Conservation (phyloP, 441 rosid species). For the Aleurites moluccanus region DNA sequence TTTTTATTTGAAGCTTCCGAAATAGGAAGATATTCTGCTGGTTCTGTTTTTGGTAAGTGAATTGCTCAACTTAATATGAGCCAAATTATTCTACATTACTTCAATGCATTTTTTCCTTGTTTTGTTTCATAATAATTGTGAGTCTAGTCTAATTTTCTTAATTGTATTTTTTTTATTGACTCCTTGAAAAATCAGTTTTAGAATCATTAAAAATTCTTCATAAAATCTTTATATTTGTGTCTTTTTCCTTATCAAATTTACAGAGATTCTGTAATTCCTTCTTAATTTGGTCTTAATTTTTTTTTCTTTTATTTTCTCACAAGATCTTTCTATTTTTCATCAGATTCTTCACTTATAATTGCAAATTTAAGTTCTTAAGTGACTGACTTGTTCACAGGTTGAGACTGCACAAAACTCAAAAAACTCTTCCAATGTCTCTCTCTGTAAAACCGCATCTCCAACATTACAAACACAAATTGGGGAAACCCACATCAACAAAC, state of each 20-base stretch:
- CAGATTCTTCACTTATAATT: neutral
- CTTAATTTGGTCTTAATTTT: neutral
- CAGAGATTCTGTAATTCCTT: neutral
- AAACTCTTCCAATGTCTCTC: too few species aligned
- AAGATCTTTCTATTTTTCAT: too few species aligned
- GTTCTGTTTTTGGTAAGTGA: constrained; percentile 4
- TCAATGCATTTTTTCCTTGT: too few species aligned
- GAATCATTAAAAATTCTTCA: too few species aligned
- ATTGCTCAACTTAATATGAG: neutral
- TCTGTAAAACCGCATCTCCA: neutral
- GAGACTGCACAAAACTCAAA: neutral
- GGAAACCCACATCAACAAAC: too few species aligned
- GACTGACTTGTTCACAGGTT: constrained; percentile 2
- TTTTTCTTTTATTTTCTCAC: too few species aligned
- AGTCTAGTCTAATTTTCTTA: too few species aligned
- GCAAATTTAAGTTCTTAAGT: neutral
- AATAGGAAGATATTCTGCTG: neutral
- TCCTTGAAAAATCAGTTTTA: too few species aligned
- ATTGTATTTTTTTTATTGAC: too few species aligned
- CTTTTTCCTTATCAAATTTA: too few species aligned
- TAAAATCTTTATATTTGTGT: neutral
- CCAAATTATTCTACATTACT: neutral
- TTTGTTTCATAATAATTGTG: too few species aligned
- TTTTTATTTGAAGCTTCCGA: neutral
- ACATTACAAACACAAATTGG: too few species aligned